Base-by-base conservation (phyloP, 2,329 filamentous ascomycete species). In the Dactylellina leptospora region DNA sequence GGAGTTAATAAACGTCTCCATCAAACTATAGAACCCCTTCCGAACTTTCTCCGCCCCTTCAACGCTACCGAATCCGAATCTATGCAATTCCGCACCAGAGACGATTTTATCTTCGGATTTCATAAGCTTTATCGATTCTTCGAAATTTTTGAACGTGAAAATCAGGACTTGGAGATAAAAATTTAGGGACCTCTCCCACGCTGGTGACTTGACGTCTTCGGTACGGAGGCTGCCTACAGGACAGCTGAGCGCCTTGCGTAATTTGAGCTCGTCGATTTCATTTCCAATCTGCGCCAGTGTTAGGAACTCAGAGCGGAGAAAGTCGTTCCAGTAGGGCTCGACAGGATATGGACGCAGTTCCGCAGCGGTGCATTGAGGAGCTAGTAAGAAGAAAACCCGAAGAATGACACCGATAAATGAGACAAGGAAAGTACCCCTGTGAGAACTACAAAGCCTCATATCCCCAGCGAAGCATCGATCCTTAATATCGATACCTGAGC, bases 81-180 rank as follows among this genome's bases (percentile, higher is more conserved):
- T 25, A 23, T 48, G 4, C 33, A 60, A 16, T 48, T 48, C 44
- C 13, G 2, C 18, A 2, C 1, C 6, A 1, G 55, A 25, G 9
- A 60, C 18, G 5, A 22, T 6, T 36, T 22, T 27, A 28, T 58
- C 38, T 16, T 36, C 20, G 3, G 55, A 60, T 27, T 47, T 38
- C 55, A 60, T 60, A 10, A 10, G 11, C 8, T 5, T 10, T 1
- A 60, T 38, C 1, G 40, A 25, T 16, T 47, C 55, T 13, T 48
- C 40, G 18, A 60, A 38, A 11, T 11, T n/a, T 28, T 23, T 22
- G 33, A 16, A 40, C 9, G 28, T 13, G 11, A 44, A 16, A 28
- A 60, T 9, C 18, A 60, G 55, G 11, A 48, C 27, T 9, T 18
- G 55, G 6, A 60, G 40, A 11, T 48, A 48, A 28, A 48, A 60